Base-by-base conservation (phyloP, 306 rosid species). In the Ormosia emarginata region DNA sequence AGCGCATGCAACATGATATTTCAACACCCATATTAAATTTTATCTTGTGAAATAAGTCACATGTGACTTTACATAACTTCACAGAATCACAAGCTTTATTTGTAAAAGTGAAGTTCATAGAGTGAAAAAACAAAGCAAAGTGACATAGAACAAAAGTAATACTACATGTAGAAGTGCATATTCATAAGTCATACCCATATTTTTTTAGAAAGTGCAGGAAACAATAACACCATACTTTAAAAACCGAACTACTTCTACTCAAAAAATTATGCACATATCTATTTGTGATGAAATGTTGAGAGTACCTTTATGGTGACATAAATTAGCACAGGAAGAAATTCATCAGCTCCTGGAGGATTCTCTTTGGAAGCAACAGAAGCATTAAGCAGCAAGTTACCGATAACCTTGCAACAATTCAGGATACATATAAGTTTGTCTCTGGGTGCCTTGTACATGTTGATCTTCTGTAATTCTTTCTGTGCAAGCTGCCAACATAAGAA, bases 361-460 rank as follows among this genome's bases (percentile, higher is more conserved):
- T 87, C 97, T 80, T 91, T 87, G 68, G 97, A 94, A 82, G 98
- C 90, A 78, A 94, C 46, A 43, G 98, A 92, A 83, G 97, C 99
- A 87, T 96, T 94, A 13, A 46, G 84, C 83, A 96, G 88, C 89
- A 96, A 88, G 92, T 96, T 96, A 41, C 84, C 90, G 61, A 96
- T 91, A 88, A 96, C 98, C 94, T 85, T 93, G 90, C 99, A 93
- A 86, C 99, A 96, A 85, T 86, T 92, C 63, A 96, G 91, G 82
- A 96, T 93, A 81, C 99, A 96, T 24, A 91, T 86, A 84, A 96
- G 95, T 87, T 96, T 96, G 87, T 96, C 99, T 77, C 99, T 91
- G 55, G 99, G 99, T 73, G 98, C 98, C 92, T 94, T 96, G 90
- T 88, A 88, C 97, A 94, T 93, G 84, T 96, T 96, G 86, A 96